These are phyloP conservation scores for Whalleya microplaca DNA, from an alignment of 2,329 filamentous ascomycete species.

Conservation along the genomic window DNA sequence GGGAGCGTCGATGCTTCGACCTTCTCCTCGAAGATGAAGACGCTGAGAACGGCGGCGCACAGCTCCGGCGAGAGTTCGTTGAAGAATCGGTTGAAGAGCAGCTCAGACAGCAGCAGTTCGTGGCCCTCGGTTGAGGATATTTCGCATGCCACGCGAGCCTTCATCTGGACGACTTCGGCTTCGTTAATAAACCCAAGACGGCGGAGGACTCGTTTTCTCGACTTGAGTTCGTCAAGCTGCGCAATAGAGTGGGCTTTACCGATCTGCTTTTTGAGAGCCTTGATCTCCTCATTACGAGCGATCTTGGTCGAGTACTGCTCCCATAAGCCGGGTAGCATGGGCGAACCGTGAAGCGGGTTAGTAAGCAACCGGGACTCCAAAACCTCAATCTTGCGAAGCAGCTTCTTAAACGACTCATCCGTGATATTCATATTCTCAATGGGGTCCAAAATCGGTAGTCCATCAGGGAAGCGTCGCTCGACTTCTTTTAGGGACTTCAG, in stretches of 20 bases:
- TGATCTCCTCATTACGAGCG: conserved; percentile 76
- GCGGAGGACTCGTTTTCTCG: conserved; percentile 90
- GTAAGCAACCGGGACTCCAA: conserved; percentile 86
- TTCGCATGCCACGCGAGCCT: conserved; percentile 95
- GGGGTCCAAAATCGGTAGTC: conserved; percentile 85
- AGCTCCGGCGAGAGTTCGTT: conserved; percentile 91
- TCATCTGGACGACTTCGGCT: conserved; percentile 91
- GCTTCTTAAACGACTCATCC: conserved; percentile 90
- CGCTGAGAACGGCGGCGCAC: conserved; percentile 83
- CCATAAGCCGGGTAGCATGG: conserved; percentile 81
- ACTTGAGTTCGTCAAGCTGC: conserved; percentile 95
- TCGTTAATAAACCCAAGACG: conserved; percentile 96
- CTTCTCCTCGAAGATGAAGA: conserved; percentile 98
- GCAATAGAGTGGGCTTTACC: conserved; percentile 82
- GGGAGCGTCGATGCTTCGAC: conserved; percentile 76
- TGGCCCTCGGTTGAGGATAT: conserved; percentile 91
- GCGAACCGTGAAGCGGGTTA: conserved; percentile 91
- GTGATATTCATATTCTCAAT: conserved; percentile 95
- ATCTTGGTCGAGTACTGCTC: conserved; percentile 86
- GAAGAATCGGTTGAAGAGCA: conserved; percentile 97
- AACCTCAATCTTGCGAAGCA: conserved; percentile 94
- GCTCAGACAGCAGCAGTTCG: conserved; percentile 88
- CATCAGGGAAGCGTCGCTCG: conserved; percentile 87
- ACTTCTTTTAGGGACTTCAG: conserved; percentile 76
- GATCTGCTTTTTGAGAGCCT: conserved; percentile 86